Base-by-base conservation (phyloP, 129 eudicot species). In the Lactuca saligna region DNA sequence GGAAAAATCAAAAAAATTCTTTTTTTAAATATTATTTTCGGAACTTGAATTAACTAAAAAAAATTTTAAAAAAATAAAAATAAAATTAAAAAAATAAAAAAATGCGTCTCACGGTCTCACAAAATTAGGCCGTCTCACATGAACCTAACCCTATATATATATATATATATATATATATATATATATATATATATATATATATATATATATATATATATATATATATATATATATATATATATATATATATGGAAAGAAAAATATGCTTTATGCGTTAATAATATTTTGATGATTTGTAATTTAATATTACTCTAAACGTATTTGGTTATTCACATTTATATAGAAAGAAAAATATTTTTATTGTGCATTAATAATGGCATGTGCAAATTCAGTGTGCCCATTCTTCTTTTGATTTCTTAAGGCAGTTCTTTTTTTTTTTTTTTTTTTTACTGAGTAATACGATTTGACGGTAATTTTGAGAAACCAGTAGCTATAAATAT, bases 301-400 rank as follows among this genome's bases (percentile, higher is more conserved):
- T 7, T 39, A 39, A 5, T 39, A 6, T 39, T 8, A 39, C 12
- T 56, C n/a, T 56, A 25, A 56, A 56, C 20, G 8, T 56, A 25
- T 56, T 15, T 63, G 54, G 29, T 63, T 44, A 12, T 63, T 42
- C 44, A 8, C 37, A 42, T 42, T 42, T 38, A 3, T 13, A 57
- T 5, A 32, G 3, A 59, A 11, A 35, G 5, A 37, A 38, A 38
- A n/a, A 8, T 9, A 5, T 15, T 31, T 9, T 10, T n/a, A n/a
- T 62, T 37, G 49, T 15, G 59, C 14, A 54, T 20, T 56, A 17
- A 20, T 7, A 63, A 63, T 25, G 7, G 35, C 55, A 42, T 63
- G 68, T 63, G 38, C 16, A 63, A 63, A 46, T 25, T 63, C 8
- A 63, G 7, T 46, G 17, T 65, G 69, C 69, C 57, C 35, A 65